Evolutionary conservation across 2,329 filamentous ascomycete genomes (phyloP), one percentile per base, ranked within the genome.

Genomic region (Fusarium tjaetaba): DNA sequence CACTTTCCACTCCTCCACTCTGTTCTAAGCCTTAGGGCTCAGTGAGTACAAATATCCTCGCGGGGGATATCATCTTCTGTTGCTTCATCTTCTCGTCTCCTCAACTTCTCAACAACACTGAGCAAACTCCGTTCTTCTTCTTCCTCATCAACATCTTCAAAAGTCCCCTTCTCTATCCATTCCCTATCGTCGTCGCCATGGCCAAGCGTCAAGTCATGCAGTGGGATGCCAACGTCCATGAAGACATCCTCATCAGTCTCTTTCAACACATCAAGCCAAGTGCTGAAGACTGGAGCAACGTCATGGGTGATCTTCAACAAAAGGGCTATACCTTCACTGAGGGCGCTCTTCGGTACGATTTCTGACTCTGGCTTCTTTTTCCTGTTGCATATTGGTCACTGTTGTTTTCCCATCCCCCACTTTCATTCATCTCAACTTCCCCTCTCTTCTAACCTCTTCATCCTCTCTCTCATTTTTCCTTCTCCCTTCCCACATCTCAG

Each of bases 201-300:
- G 65, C 76, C 48, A 70, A 71, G n/a, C 78, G 80, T 41, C 75
- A 79, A 62, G 67, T 75, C 22, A 83, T 82, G 72, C 81, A 78
- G 39, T 88, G 86, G 86, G 82, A 82, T 34, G 75, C 81, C 10
- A 78, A 79, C 14, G 80, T 83, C 24, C 85, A 88, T 51, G 78
- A 85, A 65, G 84, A 85, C 45, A 83, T 88, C 46, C 80, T 88
- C 41, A 63, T 83, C 11, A 82, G 81, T 34, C 65, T 87, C 30
- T 76, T 84, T n/a, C 79, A 81, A 32, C 77, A 82, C 11, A 71
- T 84, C 61, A 82, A 79, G 42, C 80, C 84, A 5, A 77, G 70
- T 5, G 43, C 70, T 0, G 75, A 75, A 2, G 79, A 84, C 16
- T 83, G 81, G 73, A 48, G 75, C 28, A 78, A 81, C n/a, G 77